phyloP scores from a whole-genome alignment of 306 rosid species.

The Erythrophleum fordii region DNA sequence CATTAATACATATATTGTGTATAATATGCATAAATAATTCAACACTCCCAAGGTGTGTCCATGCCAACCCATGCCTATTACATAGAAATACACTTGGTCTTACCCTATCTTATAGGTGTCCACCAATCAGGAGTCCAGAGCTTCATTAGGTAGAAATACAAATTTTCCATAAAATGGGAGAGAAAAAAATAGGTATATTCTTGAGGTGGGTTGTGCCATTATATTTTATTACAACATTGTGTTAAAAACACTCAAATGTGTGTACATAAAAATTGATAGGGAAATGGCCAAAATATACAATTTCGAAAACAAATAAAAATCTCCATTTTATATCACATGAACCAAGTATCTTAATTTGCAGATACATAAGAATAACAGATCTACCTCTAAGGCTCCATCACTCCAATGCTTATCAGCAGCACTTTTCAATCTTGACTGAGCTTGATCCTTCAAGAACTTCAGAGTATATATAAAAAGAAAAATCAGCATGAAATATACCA shows the following conservation, averaged over 20 bases:
- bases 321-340: not conserved
- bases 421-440: slow-evolving; percentile 75
- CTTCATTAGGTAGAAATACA: not conserved
- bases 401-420: slow-evolving; percentile 98
- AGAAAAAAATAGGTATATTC: not conserved
- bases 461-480: slow-evolving; percentile 23
- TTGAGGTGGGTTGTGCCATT: not conserved
- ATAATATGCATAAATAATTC: not conserved
- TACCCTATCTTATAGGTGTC: not conserved
- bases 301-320: slow-evolving; percentile 15
- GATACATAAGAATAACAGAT: slow-evolving; percentile 20
- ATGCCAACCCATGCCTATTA: not conserved
- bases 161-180: not conserved
- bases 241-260: not conserved
- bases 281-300: slow-evolving; percentile 16
- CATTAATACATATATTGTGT: not conserved
- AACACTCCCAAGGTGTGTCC: not conserved
- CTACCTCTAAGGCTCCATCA: slow-evolving; percentile 97
- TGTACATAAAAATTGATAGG: not conserved
- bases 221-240: not conserved
- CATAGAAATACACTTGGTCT: not conserved
- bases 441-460: slow-evolving; percentile 83
- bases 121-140: not conserved
- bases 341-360: slow-evolving; percentile 28
- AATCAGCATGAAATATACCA: slow-evolving; percentile 13